Base-by-base conservation (phyloP, 257 asterid genomes). In the Nicotiana tomentosiformis region DNA sequence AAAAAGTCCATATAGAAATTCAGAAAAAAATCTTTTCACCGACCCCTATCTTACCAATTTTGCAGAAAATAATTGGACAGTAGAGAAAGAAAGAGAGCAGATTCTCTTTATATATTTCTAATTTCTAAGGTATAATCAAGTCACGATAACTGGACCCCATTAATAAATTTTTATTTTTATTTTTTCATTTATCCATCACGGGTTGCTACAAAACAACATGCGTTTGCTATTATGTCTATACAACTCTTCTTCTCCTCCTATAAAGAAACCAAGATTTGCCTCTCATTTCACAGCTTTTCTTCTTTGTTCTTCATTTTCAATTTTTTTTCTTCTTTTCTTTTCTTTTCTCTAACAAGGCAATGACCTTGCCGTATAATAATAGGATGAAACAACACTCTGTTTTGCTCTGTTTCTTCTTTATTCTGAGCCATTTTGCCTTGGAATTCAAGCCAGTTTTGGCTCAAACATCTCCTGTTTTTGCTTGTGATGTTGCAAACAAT, bases 131-230 rank as follows among this genome's bases (percentile, higher is more conserved):
- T 30, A 62, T 79, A 86, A 82, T 82, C 1, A 88, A 76, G 83
- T 68, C 77, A 1, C 84, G 77, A 60, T n/a, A 72, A 23, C 20
- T 46, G 37, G 60, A 72, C 20, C 78, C 78, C 60, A 20, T n/a
- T 5, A 70, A 70, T 39, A 4, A n/a, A 69, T 11, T 26, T 4
- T 26, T 26, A 5, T 4, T 5, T 46, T 46, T n/a, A 0, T 20
- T 49, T 46, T 79, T 83, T 49, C 87, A 65, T 68, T 86, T 82
- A 88, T 89, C 89, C 89, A 67, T 93, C 97, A 91, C 93, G 96
- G 96, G 94, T 87, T 83, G 86, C 93, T 86, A 88, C 20, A 88
- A 89, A 85, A 89, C 94, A 91, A 89, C 85, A 1, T 66, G 77
- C 60, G 26, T 81, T 77, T 60, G 61, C 39, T 72, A 43, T 23